These are phyloP conservation scores for Fusarium nurragi DNA, from an alignment of 2,329 filamentous ascomycete species.

Conservation along the genomic window DNA sequence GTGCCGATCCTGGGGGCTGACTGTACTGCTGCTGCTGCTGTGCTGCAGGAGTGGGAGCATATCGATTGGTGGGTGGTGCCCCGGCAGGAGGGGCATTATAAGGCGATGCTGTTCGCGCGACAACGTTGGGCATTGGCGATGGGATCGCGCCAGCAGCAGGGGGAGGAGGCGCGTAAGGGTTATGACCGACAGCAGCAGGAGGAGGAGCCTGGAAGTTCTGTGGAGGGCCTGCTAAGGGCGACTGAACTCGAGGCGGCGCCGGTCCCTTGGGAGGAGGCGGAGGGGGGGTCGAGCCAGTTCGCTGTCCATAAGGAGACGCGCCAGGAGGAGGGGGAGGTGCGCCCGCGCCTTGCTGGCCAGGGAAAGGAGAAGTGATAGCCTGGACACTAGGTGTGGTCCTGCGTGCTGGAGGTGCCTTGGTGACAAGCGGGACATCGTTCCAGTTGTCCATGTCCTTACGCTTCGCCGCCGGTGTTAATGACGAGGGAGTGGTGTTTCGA, in stretches of 20 bases:
- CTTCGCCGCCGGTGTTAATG: slow-evolving; percentile 71
- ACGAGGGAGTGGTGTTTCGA: slow-evolving; percentile 73
- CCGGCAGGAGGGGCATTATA: slow-evolving; percentile 82
- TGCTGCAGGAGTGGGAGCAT: slow-evolving; percentile 72
- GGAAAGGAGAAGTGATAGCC: slow-evolving; percentile 79
- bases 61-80: slow-evolving; percentile 76
- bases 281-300: slow-evolving; percentile 74
- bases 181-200: slow-evolving; percentile 72
- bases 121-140: slow-evolving; percentile 63
- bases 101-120: slow-evolving; percentile 81
- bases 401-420: slow-evolving; percentile 73
- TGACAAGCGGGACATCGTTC: slow-evolving; percentile 94
- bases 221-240: slow-evolving; percentile 70
- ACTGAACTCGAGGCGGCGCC: slow-evolving; percentile 74
- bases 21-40: slow-evolving; percentile 58
- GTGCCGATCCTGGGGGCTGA: slow-evolving; percentile 53
- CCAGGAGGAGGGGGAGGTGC: slow-evolving; percentile 65
- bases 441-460: slow-evolving; percentile 80
- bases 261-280: slow-evolving; percentile 86
- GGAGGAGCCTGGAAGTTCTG: slow-evolving; percentile 55
- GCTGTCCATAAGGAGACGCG: slow-evolving; percentile 65
- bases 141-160: slow-evolving; percentile 72
- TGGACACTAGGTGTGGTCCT: slow-evolving; percentile 77
- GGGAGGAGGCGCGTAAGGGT: slow-evolving; percentile 60
- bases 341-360: slow-evolving; percentile 66